Conservation (phyloP, 2,329 filamentous ascomycete genomes). For the Ceratocystis diversiconidia region DNA sequence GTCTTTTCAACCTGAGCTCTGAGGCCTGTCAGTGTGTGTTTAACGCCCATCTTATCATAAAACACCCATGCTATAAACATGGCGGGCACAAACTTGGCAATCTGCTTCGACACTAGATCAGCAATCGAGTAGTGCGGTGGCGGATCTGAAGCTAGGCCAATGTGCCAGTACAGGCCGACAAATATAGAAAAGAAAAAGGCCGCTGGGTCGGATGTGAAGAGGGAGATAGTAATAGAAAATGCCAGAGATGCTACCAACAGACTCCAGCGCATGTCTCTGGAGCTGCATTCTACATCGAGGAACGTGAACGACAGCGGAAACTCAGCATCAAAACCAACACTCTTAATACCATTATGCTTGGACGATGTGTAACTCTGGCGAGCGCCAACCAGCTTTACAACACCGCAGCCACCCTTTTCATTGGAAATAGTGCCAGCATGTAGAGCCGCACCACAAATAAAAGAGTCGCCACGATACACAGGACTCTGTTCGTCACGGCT, state of each 20-base stretch:
- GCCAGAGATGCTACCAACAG: slow-evolving; percentile 67
- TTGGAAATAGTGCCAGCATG: slow-evolving; percentile 68
- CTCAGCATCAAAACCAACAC: slow-evolving; percentile 67
- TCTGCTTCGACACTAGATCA: slow-evolving; percentile 58
- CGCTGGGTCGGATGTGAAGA: slow-evolving; percentile 65
- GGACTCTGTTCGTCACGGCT: slow-evolving; percentile 32
- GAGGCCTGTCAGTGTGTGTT: slow-evolving; percentile 55
- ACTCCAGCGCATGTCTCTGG: slow-evolving; percentile 70
- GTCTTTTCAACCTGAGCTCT: slow-evolving; percentile 82
- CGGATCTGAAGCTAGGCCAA: slow-evolving; percentile 78
- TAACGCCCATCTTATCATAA: slow-evolving; percentile 67
- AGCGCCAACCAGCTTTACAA: slow-evolving; percentile 59
- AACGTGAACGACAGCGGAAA: slow-evolving; percentile 85
- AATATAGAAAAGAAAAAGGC: slow-evolving; percentile 81
- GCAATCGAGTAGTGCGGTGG: slow-evolving; percentile 54
- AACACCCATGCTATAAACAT: slow-evolving; percentile 79
- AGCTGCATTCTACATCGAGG: slow-evolving; percentile 49
- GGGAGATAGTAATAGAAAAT: slow-evolving; percentile 62
- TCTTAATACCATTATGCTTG: slow-evolving; percentile 58
- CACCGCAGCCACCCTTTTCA: slow-evolving; percentile 63
- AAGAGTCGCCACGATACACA: slow-evolving; percentile 77
- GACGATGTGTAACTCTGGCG: slow-evolving; percentile 48
- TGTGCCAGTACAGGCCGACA: slow-evolving; percentile 71
- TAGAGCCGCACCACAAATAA: slow-evolving; percentile 71
- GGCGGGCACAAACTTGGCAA: slow-evolving; percentile 74